phyloP scores from a whole-genome alignment of 163 green algal genomes.

The Prototheca stagnorum region DNA sequence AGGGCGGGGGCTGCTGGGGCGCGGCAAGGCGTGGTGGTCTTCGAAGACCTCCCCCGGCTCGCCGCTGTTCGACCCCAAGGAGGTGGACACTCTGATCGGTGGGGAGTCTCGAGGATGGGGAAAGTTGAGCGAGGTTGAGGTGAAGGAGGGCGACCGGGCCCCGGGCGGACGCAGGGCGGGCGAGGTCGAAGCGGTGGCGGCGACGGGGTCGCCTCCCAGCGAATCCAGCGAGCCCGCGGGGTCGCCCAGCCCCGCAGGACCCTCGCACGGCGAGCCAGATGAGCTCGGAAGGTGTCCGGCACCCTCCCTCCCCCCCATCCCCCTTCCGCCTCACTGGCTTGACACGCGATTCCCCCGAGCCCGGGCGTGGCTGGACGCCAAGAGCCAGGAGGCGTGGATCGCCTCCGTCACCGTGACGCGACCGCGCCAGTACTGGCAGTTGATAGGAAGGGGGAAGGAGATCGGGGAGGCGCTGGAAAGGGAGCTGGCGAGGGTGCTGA shows the following conservation, averaged over 20 bases:
- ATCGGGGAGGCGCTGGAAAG: constrained; percentile 4
- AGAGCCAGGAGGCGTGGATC: constrained; percentile 16
- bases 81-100: no score
- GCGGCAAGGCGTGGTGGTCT: no score
- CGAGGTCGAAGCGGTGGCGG: not conserved
- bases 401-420: constrained; percentile 6
- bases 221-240: not conserved
- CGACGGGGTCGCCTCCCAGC: not conserved
- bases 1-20: no score
- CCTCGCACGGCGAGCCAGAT: not conserved
- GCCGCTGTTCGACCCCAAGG: no score
- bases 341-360: constrained; percentile 2
- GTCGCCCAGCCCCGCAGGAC: not conserved
- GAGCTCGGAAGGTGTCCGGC: not conserved
- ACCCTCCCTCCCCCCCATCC: not conserved
- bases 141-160: no score
- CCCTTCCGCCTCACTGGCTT: constrained; percentile 5
- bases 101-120: no score
- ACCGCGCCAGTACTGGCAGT: constrained; percentile 5
- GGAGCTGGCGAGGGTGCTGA: not conserved
- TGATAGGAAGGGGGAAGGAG: not conserved
- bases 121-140: no score
- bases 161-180: no score
- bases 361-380: constrained; percentile 8
- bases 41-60: no score